Conservation (phyloP, 495 filamentous ascomycete species). For the Venustampulla echinocandica region DNA sequence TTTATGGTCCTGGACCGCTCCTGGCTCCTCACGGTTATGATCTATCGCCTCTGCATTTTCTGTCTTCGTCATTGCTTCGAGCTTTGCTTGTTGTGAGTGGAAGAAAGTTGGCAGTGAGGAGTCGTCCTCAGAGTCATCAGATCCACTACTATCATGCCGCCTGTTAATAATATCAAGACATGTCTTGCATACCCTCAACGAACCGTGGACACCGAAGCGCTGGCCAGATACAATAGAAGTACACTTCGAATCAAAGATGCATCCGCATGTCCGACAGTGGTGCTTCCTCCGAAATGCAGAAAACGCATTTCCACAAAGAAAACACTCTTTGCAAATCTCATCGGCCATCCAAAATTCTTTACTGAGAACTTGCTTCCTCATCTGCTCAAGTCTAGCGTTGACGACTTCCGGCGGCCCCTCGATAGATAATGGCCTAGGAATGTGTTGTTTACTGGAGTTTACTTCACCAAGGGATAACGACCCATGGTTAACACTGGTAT, state of each 20-base stretch:
- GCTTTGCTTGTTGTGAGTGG: constrained; percentile 39
- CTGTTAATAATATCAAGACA: constrained; percentile 89
- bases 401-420: constrained; percentile 51
- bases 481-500: constrained; percentile 44
- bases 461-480: constrained; percentile 36
- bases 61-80: constrained; percentile 20
- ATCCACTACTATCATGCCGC: constrained; percentile 74
- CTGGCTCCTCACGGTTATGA: not conserved
- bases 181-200: constrained; percentile 86
- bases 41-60: constrained; percentile 19
- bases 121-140: constrained; percentile 76
- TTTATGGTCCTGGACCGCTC: not conserved
- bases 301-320: constrained; percentile 81
- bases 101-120: constrained; percentile 43
- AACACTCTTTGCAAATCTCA: constrained; percentile 96
- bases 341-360: constrained; percentile 99
- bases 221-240: constrained; percentile 80
- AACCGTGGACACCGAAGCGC: constrained; percentile 78
- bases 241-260: constrained; percentile 97
- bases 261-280: constrained; percentile 88
- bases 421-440: constrained; percentile 44
- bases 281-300: constrained; percentile 93
- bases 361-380: constrained; percentile 76
- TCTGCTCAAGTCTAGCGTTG: constrained; percentile 53
- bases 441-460: constrained; percentile 29